Evolutionary conservation across 225 moss, liverwort and hornwort species (phyloP), one percentile per base, ranked within the genome.

Genomic region (Marchantia polymorpha): DNA sequence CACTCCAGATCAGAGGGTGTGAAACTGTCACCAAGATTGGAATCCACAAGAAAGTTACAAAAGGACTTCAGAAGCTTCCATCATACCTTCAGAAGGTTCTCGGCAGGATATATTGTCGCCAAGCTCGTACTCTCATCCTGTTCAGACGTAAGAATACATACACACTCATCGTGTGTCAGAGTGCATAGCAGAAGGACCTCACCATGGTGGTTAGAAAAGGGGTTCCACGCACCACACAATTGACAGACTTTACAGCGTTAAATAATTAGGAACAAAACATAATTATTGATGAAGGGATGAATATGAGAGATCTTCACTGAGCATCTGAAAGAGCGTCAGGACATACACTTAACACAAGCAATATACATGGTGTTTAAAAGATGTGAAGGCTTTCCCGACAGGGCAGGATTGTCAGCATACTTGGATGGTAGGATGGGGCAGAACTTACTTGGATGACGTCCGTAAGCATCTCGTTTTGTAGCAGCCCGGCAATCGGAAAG

Each of bases 21-120:
- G 39, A 39, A 39, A 39, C 39, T 39, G 39, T 39, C 39, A 5
- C 39, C 2, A 39, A 39, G 5, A 2, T 39, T 39, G 39, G 5
- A 5, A 39, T 39, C 39, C 39, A 39, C 39, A 39, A 39, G 39
- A 39, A 2, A 5, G 39, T 39, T 39, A 39, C 39, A 39, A 39
- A 39, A 39, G 39, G 39, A 39, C 39, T 39, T 39, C 39, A 39
- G 39, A 39, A 39, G 5, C 39, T 39, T 39, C 39, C 39, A 53
- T 14, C 69, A 49, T 86, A 95, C 95, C 92, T 93, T 96, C 51
- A 96, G 74, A 85, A 96, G 91, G 78, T 96, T 96, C 83, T 96
- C 89, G 64, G 94, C 94, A 78, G 85, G 80, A 81, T 88, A 85
- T 25, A 90, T 49, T 17, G 86, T 76, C 51, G 80, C 75, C 27